phyloP scores from a whole-genome alignment of 129 eudicot genomes.

The Calendula officinalis region DNA sequence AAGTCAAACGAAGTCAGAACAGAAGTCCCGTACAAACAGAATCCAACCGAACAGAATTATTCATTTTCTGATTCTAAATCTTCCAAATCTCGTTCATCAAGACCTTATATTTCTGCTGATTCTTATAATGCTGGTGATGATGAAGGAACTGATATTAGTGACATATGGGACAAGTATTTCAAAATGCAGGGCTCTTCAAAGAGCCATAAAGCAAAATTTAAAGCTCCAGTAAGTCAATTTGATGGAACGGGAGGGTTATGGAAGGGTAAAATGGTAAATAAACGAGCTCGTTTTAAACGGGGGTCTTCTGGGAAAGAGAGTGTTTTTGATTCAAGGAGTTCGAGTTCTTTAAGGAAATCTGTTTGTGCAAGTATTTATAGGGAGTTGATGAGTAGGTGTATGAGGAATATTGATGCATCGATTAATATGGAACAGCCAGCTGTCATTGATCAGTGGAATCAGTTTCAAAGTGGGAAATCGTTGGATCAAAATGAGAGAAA shows the following conservation, averaged over 20 bases:
- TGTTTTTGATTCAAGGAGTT: conserved; percentile 52
- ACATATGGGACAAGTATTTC: conserved; percentile 49
- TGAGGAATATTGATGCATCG: conserved; percentile 80
- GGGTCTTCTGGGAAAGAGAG: conserved; percentile 57
- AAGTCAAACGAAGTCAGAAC: conserved; percentile 42
- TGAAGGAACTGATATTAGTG: conserved; percentile 32
- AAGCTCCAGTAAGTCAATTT: conserved; percentile 29
- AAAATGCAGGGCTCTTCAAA: conserved; percentile 41
- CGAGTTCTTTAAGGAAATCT: conserved; percentile 46
- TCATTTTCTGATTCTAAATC: conserved; percentile 21
- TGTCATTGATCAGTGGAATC: conserved; percentile 80
- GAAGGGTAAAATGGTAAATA: conserved; percentile 40
- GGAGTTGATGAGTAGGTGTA: conserved; percentile 77
- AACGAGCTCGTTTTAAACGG: conserved; percentile 37
- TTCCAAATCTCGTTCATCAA: conserved; percentile 39
- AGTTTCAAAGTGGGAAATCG: conserved; percentile 45
- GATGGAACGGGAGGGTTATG: conserved; percentile 32
- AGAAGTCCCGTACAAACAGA: conserved; percentile 32
- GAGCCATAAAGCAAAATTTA: conserved; percentile 27
- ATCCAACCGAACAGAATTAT: conserved; percentile 26
- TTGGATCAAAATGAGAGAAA: conserved; percentile 38
- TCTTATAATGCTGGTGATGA: conserved; percentile 40
- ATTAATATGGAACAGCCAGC: conserved; percentile 61
- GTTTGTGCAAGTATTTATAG: conserved; percentile 65
- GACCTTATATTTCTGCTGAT: conserved; percentile 33